Evolutionary conservation across 805 yeast genomes (phyloP).

Genomic region (Nakazawaea wyomingensis): DNA sequence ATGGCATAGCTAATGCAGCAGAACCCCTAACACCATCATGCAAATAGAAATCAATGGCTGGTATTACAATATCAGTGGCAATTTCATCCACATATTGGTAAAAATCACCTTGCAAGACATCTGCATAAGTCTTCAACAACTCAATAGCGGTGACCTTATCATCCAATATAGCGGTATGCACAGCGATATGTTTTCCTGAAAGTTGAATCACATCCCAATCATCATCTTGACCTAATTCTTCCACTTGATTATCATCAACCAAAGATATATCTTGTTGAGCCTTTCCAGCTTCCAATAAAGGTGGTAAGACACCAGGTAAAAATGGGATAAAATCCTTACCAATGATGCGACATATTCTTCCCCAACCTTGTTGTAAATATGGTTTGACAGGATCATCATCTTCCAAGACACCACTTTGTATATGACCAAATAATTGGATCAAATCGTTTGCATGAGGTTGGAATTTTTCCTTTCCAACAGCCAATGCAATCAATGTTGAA

Average conservation of each 20-base stretch:
- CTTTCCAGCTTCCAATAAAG: constrained; percentile 79
- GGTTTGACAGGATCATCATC: constrained; percentile 88
- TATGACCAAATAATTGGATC: constrained; percentile 61
- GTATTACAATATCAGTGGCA: constrained; percentile 72
- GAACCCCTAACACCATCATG: constrained; percentile 93
- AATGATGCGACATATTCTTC: constrained; percentile 80
- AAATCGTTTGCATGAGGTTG: constrained; percentile 68
- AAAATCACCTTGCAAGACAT: constrained; percentile 75
- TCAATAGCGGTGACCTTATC: constrained; percentile 94
- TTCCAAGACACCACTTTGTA: constrained; percentile 55
- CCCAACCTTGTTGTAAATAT: constrained; percentile 94
- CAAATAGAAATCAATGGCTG: constrained; percentile 84
- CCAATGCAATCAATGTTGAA: constrained; percentile 87
- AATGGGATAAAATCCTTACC: constrained; percentile 84
- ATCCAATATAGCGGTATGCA: constrained; percentile 90
- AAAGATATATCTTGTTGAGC: constrained; percentile 86
- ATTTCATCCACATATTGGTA: constrained; percentile 79
- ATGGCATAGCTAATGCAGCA: constrained; percentile 82
- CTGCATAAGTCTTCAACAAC: constrained; percentile 76
- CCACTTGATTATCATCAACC: constrained; percentile 84
- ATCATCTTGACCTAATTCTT: constrained; percentile 74
- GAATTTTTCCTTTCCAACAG: constrained; percentile 91
- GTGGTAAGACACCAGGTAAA: constrained; percentile 81
- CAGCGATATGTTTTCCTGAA: constrained; percentile 89
- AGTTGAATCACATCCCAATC: constrained; percentile 94